Evolutionary conservation across 768 basidiomycete species (phyloP).

Genomic region (Podaxis pistillaris): DNA sequence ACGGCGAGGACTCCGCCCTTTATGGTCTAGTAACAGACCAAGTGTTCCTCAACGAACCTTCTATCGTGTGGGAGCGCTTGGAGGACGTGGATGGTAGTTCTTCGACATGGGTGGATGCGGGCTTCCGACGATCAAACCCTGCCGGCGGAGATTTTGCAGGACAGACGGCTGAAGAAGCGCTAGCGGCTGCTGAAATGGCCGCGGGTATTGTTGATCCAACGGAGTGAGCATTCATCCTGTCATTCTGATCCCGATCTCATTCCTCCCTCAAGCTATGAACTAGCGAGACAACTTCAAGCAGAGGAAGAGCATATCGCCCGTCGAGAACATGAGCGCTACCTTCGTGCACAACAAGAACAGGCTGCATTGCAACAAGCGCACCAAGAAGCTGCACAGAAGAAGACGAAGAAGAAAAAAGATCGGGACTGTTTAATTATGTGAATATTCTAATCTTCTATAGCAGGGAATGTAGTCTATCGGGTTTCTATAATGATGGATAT

Average conservation of each 20-base stretch:
- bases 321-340: slow-evolving; percentile 31
- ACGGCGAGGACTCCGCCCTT: slow-evolving; percentile 38
- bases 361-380: slow-evolving; percentile 23
- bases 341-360: slow-evolving; percentile 28
- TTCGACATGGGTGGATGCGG: slow-evolving; percentile 75
- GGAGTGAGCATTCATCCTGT: slow-evolving; percentile 50
- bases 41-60: slow-evolving; percentile 71
- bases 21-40: slow-evolving; percentile 88
- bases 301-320: slow-evolving; percentile 68
- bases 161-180: slow-evolving; percentile 60
- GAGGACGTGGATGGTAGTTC: slow-evolving; percentile 84
- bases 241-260: background rate
- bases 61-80: slow-evolving; percentile 88
- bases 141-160: slow-evolving; percentile 83
- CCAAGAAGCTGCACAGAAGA: slow-evolving; percentile 24
- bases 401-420: slow-evolving; percentile 41
- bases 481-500: background rate
- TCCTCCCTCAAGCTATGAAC: slow-evolving; percentile 45
- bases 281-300: slow-evolving; percentile 76
- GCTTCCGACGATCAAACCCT: slow-evolving; percentile 62
- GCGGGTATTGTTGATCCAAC: slow-evolving; percentile 40
- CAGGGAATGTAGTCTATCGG: slow-evolving; percentile 1
- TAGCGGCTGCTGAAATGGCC: slow-evolving; percentile 48
- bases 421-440: slow-evolving; percentile 58
- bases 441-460: background rate